Base-by-base conservation (phyloP, 2,329 filamentous ascomycete species). In the Chaetomiaceae sp. region DNA sequence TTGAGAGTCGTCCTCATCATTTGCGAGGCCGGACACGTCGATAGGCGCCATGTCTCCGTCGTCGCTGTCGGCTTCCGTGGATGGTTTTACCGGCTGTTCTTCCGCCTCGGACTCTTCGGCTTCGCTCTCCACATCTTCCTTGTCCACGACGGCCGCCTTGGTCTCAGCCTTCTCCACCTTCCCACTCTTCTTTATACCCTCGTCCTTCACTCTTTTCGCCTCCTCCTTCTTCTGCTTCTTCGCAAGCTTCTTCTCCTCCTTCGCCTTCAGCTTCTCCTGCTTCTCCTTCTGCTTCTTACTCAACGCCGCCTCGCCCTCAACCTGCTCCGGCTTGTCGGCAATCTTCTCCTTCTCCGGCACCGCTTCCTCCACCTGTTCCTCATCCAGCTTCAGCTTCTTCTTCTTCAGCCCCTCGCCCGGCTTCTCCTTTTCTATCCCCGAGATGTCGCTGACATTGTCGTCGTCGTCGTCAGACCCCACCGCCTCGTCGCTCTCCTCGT, bases 371-470 rank as follows among this genome's bases (percentile, higher is more conserved):
- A 74, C 51, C 19, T 72, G 62, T 37, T 64, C 63, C n/a, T 59
- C 50, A 37, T 66, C 63, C 53, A 74, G 71, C 59, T 72, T 54
- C 53, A 71, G 69, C 49, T 65, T 68, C 65, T 72, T 68, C 65
- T 72, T 73, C 66, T 75, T 86, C 58, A 88, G 66, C 2, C 85
- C 85, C 66, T 90, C 79, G 39, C 78, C 75, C 2, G 87, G 87
- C 60, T 76, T 73, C 68, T 87, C 83, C 51, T 72, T 72, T 56
- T 82, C 78, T 42, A 85, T 73, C 11, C 80, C 82, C 0, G 77
- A 72, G 5, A 81, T 59, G 33, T 71, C 66, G 7, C 68, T 69
- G 56, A n/a, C n/a, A n/a, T 68, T 71, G 14, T 71, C 69, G 56
- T 73, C 74, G 57, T 73, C 74, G 2, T 72, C 73, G 14, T 74